A percentile compares a stretch with the other conserved stretches of the same genome.
These are phyloP conservation scores for Proliferodiscus dingleyae DNA, from an alignment of 2,329 filamentous ascomycete species.

Conservation along the genomic window DNA sequence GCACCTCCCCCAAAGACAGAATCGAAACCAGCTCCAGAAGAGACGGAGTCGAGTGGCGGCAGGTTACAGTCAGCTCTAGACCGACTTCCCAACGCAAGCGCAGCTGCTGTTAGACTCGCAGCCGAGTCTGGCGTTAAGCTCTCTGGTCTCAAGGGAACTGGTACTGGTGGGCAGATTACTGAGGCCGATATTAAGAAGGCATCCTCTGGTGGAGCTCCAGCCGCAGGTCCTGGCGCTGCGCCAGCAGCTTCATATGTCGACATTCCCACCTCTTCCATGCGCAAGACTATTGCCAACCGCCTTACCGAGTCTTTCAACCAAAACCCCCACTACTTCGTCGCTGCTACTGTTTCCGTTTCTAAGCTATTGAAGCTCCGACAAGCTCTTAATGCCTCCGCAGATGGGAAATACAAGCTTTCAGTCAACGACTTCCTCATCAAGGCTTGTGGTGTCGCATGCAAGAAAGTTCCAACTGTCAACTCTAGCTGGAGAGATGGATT, in stretches of 20 bases:
- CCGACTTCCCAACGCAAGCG: slow-evolving; percentile 68
- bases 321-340: slow-evolving; percentile 98
- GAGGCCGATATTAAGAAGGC: slow-evolving; percentile 91
- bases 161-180: slow-evolving; percentile 80
- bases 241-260: slow-evolving; percentile 73
- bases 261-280: slow-evolving; percentile 82
- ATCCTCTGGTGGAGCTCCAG: slow-evolving; percentile 45
- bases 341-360: slow-evolving; percentile 80
- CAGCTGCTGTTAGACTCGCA: slow-evolving; percentile 75
- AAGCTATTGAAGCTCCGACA: slow-evolving; percentile 96
- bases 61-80: slow-evolving; percentile 80
- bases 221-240: slow-evolving; percentile 43
- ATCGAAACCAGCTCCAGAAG: slow-evolving; percentile 60
- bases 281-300: slow-evolving; percentile 93
- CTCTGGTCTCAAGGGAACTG: slow-evolving; percentile 77
- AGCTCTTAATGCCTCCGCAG: slow-evolving; percentile 81
- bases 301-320: slow-evolving; percentile 84
- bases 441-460: slow-evolving; percentile 80
- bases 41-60: slow-evolving; percentile 69
- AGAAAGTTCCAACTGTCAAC: slow-evolving; percentile 94
- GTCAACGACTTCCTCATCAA: slow-evolving; percentile 99
- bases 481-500: slow-evolving; percentile 87
- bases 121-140: slow-evolving; percentile 78
- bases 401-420: slow-evolving; percentile 98
- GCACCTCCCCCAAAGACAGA: slow-evolving; percentile 56